These are phyloP conservation scores for Phytophthora boehmeriae DNA, from an alignment of 352 stramenopile genomes.

Conservation along the genomic window DNA sequence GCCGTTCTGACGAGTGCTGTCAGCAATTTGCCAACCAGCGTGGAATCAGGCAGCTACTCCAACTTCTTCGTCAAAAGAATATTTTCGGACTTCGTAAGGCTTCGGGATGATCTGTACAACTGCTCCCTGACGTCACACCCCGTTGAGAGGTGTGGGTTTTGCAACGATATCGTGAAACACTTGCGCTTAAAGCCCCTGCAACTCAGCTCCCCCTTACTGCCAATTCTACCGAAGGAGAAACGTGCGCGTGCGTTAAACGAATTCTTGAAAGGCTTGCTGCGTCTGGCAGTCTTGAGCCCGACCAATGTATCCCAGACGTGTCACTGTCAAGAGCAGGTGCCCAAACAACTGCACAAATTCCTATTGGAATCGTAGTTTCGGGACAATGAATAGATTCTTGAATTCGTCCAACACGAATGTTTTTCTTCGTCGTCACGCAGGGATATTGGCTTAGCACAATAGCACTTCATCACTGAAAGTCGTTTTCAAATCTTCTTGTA, in stretches of 20 bases:
- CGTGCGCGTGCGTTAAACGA: conserved; percentile 10
- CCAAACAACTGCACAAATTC: conserved; percentile 5
- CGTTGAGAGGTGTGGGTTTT: conserved; percentile 32
- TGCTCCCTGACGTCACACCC: conserved; percentile 24
- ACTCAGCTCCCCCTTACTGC: neutral
- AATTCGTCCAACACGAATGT: neutral
- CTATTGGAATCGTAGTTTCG: neutral
- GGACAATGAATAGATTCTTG: too few species aligned
- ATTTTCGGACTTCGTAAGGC: conserved; percentile 32
- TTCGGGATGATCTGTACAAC: conserved; percentile 32
- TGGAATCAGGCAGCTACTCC: neutral
- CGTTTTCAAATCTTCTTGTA: conserved; percentile 44
- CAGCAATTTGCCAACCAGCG: neutral
- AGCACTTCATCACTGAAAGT: neutral
- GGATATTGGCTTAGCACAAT: neutral
- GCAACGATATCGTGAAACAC: conserved; percentile 32
- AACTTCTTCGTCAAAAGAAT: conserved; percentile 3
- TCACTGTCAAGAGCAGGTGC: conserved; percentile 17
- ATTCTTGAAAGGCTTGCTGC: conserved; percentile 13
- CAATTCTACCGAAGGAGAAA: conserved; percentile 4
- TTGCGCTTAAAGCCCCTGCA: conserved; percentile 17
- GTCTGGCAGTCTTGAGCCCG: conserved; percentile 3
- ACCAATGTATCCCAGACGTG: conserved; percentile 2
- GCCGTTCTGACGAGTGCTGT: neutral
- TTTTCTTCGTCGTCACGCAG: neutral